Base-by-base conservation (phyloP, 78 protist species). In the Monocercomonoides exilis region DNA sequence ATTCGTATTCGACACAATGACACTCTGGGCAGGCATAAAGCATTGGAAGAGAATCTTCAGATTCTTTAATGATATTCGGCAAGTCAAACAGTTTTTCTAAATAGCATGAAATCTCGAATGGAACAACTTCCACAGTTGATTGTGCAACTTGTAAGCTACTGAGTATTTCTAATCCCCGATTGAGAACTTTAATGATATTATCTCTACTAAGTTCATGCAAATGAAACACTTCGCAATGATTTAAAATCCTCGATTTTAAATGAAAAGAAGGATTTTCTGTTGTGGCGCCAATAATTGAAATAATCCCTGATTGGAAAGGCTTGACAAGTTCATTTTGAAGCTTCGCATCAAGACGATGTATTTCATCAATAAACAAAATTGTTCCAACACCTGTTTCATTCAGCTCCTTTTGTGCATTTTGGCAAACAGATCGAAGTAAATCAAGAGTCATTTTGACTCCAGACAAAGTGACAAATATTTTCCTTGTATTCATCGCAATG, bases 261-360 rank as follows among this genome's bases (percentile, higher is more conserved):
- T 41, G 33, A 2, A 87, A 77, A 4, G 85, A 77, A 2, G 89
- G 89, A 79, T 87, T 77, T 4, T 87, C 89, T 33, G 89, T 87
- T 2, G 89, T 87, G 2, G 89, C 89, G n/a, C 89, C 87, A 1
- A 79, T 77, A 1, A 87, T 33, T 3, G 2, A 2, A 33, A 87
- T 38, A 2, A 41, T 81, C 2, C 44, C 63, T 1, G 33, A 21
- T 34, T 87, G 86, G 1, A 87, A 1, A 3, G 36, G 29, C 21
- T 43, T 41, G 4, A 87, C 43, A 3, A 87, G 79, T 5, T 3
- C 63, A 35, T 87, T 85, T 1, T 77, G 87, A 45, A 77, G 89
- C 2, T 2, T 2, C 42, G 77, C 80, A 3, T 35, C 6, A 11
- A 70, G 41, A 38, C 5, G 80, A 33, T 87, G 89, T 3, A 87